phyloP scores from a whole-genome alignment of 164 flowering plant species.

The Vitis amurensis region DNA sequence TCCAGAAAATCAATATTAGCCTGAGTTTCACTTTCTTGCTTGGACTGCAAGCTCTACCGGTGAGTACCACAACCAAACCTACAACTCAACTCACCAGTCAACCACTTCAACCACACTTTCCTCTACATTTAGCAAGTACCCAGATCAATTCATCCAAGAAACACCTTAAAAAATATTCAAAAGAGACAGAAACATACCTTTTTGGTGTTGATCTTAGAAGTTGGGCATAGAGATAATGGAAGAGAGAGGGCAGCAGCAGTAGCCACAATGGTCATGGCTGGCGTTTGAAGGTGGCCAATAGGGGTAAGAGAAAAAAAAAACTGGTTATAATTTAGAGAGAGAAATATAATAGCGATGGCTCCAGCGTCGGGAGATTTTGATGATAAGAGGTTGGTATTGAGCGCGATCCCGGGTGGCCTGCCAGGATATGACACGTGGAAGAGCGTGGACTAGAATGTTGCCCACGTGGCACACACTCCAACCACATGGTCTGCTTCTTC shows the following conservation, averaged over 20 bases:
- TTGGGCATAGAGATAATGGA: constrained; percentile 42
- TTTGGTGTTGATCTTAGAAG: constrained; percentile 39
- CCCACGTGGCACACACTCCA: constrained; percentile 38
- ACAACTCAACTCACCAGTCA: not conserved
- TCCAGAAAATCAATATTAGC: not conserved
- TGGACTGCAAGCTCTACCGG: too few relatives aligned
- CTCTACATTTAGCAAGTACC: not conserved
- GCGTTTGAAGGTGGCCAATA: constrained; percentile 23
- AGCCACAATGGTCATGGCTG: constrained; percentile 55
- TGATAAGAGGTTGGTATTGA: constrained; percentile 66
- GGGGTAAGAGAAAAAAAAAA: constrained; percentile 5
- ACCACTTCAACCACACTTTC: not conserved
- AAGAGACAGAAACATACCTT: constrained; percentile 41
- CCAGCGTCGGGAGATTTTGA: constrained; percentile 9
- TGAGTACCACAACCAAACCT: not conserved
- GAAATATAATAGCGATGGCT: constrained; percentile 13
- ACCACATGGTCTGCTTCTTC: constrained; percentile 47
- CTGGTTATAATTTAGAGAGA: constrained; percentile 4
- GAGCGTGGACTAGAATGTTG: constrained; percentile 18
- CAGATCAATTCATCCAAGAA: not conserved
- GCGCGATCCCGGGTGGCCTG: constrained; percentile 67
- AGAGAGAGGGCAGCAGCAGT: constrained; percentile 57
- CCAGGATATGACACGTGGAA: constrained; percentile 59
- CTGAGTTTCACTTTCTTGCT: too few relatives aligned
- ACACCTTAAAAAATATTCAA: not conserved